phyloP scores from a whole-genome alignment of 768 basidiomycete species.

The Pholiota molesta region DNA sequence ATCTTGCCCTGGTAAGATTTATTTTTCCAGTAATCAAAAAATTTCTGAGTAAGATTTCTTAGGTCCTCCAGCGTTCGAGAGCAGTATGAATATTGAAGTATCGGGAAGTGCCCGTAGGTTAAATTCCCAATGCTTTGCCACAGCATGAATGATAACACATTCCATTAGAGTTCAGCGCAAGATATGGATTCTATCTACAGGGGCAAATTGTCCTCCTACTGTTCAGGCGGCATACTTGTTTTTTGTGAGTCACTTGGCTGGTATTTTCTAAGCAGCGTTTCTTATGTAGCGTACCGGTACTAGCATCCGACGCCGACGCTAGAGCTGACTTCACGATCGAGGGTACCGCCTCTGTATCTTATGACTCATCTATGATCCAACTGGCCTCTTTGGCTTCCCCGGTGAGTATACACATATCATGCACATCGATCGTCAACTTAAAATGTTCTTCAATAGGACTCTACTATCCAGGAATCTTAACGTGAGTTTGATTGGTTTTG shows the following conservation, averaged over 20 bases:
- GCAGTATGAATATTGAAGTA: constrained; percentile 11
- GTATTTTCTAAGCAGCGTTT: not conserved
- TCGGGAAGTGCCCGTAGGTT: constrained; percentile 13
- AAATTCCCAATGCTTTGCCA: not conserved
- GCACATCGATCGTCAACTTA: too few species aligned
- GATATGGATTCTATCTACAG: constrained; percentile 21
- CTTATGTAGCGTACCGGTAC: not conserved
- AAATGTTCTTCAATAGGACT: not conserved
- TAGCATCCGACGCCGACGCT: constrained; percentile 6
- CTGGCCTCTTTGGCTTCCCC: constrained; percentile 5
- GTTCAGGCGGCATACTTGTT: constrained; percentile 21
- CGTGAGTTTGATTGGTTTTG: not conserved
- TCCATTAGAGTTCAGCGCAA: constrained; percentile 10
- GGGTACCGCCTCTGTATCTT: constrained; percentile 1
- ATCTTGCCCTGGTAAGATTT: not conserved
- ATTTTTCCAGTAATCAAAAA: not conserved
- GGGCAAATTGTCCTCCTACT: constrained; percentile 17
- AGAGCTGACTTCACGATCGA: constrained; percentile 1
- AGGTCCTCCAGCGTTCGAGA: constrained; percentile 4
- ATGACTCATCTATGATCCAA: constrained; percentile 1
- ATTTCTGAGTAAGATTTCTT: not conserved
- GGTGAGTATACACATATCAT: not conserved
- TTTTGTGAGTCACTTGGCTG: constrained; percentile 8
- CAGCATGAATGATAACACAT: not conserved
- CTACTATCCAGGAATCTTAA: constrained; percentile 5